Evolutionary conservation across 148 eudicot species (phyloP).

Genomic region (Nepenthes mirabilis): DNA sequence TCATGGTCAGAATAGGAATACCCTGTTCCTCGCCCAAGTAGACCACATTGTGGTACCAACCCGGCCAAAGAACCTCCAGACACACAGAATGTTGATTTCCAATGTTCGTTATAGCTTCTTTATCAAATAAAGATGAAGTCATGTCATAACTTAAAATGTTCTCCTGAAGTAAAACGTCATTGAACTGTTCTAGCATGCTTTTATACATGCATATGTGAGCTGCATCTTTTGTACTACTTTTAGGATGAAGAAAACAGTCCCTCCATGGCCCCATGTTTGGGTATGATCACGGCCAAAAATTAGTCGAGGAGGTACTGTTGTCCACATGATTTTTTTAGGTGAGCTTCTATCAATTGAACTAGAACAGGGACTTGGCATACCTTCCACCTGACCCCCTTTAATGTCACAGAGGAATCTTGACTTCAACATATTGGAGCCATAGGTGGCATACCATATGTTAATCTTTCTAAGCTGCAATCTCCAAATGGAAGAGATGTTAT

Average conservation of each 20-base stretch:
- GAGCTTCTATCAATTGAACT: slow-evolving; percentile 76
- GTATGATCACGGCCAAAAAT: slow-evolving; percentile 67
- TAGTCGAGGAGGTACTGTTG: slow-evolving; percentile 54
- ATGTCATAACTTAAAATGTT: slow-evolving; percentile 30
- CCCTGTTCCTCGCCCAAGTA: too few relatives aligned
- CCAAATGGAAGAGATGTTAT: too few relatives aligned
- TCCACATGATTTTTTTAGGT: slow-evolving; percentile 71
- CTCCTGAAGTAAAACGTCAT: slow-evolving; percentile 85
- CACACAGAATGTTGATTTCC: slow-evolving; percentile 20
- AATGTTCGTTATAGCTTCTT: slow-evolving; percentile 31
- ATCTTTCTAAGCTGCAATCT: slow-evolving; percentile 29
- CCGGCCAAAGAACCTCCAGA: slow-evolving; percentile 18
- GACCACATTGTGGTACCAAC: too few relatives aligned
- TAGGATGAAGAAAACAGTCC: slow-evolving; percentile 86
- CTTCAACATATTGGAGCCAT: slow-evolving; percentile 81
- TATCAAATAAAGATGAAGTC: slow-evolving; percentile 46
- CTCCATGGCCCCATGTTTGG: slow-evolving; percentile 85
- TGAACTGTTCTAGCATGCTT: slow-evolving; percentile 95
- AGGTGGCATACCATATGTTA: slow-evolving; percentile 83
- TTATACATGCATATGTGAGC: slow-evolving; percentile 59
- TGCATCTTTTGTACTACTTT: slow-evolving; percentile 34
- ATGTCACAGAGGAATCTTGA: slow-evolving; percentile 80
- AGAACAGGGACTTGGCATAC: slow-evolving; percentile 55
- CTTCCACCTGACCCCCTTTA: slow-evolving; percentile 91
- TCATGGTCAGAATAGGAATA: too few relatives aligned